phyloP scores from a whole-genome alignment of 2,329 filamentous ascomycete species.

The Colletotrichum higginsianum region DNA sequence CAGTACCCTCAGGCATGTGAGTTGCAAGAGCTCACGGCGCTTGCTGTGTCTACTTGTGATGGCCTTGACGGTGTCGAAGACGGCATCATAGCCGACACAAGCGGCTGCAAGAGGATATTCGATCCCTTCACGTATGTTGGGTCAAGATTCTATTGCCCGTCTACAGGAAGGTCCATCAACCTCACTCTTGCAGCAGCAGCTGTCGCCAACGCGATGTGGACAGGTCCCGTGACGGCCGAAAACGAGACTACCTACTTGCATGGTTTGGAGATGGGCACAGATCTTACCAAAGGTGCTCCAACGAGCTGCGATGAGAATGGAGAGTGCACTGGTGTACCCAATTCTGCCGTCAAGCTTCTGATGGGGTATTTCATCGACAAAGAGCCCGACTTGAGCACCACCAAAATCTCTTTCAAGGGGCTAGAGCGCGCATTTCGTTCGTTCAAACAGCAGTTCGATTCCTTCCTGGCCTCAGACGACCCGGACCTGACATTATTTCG shows the following conservation, averaged over 20 bases:
- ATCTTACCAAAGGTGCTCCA: background rate
- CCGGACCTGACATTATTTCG: conserved; percentile 51
- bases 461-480: conserved; percentile 48
- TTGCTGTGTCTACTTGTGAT: conserved; percentile 53
- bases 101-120: conserved; percentile 40
- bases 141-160: conserved; percentile 25
- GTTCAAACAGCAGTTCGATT: conserved; percentile 14
- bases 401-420: conserved; percentile 9
- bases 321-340: conserved; percentile 4
- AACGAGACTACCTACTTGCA: background rate
- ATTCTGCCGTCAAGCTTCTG: background rate
- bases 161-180: background rate
- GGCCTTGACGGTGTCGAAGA: conserved; percentile 44
- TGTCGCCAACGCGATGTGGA: conserved; percentile 19
- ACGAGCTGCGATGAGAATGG: conserved; percentile 14
- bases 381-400: background rate
- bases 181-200: conserved; percentile 7
- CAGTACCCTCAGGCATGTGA: conserved; percentile 20
- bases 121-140: conserved; percentile 43
- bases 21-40: conserved; percentile 50
- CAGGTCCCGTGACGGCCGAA: conserved; percentile 6
- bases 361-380: conserved; percentile 22
- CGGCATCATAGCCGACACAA: conserved; percentile 41
- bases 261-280: conserved; percentile 11
- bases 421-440: conserved; percentile 7